These are phyloP conservation scores for Hansfordia pulvinata DNA, from an alignment of 2,329 filamentous ascomycete genomes.

Conservation along the genomic window DNA sequence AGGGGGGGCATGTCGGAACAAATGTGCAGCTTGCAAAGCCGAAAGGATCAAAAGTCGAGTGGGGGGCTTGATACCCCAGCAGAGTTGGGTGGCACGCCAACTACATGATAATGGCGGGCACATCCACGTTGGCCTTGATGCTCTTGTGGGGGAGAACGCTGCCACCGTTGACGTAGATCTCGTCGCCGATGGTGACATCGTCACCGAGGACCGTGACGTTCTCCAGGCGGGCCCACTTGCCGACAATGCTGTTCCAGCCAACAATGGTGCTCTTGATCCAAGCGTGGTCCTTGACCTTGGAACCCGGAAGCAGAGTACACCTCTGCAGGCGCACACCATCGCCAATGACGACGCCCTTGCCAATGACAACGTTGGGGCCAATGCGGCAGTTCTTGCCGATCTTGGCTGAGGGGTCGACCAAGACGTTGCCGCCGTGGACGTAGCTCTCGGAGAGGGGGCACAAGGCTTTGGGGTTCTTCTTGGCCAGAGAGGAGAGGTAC, in stretches of 20 bases:
- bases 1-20: too few relatives aligned
- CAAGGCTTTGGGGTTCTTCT: constrained; percentile 79
- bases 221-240: constrained; percentile 90
- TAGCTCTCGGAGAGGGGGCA: constrained; percentile 60
- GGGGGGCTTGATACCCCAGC: neutral
- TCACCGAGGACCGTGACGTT: constrained; percentile 97
- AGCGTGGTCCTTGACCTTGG: constrained; percentile 95
- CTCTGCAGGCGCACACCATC: constrained; percentile 91
- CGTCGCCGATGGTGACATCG: constrained; percentile 93
- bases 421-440: constrained; percentile 86
- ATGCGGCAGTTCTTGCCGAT: constrained; percentile 98
- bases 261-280: constrained; percentile 99
- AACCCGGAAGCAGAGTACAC: constrained; percentile 76
- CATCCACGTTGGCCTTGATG: constrained; percentile 96
- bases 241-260: constrained; percentile 94
- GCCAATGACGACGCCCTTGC: constrained; percentile 80
- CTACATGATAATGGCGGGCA: constrained; percentile 56
- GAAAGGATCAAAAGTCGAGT: constrained; percentile 1
- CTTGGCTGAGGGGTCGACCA: constrained; percentile 88
- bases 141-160: constrained; percentile 95
- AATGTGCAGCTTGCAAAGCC: too few relatives aligned
- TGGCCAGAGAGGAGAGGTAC: constrained; percentile 84
- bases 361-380: constrained; percentile 92
- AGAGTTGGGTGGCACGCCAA: neutral
- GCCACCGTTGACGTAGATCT: constrained; percentile 96